Percentiles rank a stretch among this genome's conserved stretches.
phyloP scores from a whole-genome alignment of 345 rosid genomes.

The Populus tremula region DNA sequence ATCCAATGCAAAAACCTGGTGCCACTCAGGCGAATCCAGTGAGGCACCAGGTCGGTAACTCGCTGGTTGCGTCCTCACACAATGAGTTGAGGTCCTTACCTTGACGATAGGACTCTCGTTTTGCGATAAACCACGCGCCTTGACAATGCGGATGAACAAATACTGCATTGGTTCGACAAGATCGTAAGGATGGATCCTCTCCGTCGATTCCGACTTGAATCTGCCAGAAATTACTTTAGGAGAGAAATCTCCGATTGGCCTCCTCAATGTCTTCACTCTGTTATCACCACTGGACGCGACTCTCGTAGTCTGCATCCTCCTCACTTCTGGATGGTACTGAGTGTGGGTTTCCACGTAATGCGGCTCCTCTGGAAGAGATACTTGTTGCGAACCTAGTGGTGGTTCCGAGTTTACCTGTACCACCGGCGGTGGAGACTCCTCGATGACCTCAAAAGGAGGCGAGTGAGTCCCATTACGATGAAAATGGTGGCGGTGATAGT shows the following conservation, averaged over 20 bases:
- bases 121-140: slow-evolving; percentile 67
- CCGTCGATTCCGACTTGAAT: slow-evolving; percentile 33
- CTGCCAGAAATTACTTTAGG: slow-evolving; percentile 62
- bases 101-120: slow-evolving; percentile 65
- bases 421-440: slow-evolving; percentile 52
- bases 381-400: slow-evolving; percentile 1
- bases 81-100: slow-evolving; percentile 54
- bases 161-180: slow-evolving; percentile 93
- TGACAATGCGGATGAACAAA: slow-evolving; percentile 66
- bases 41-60: slow-evolving; percentile 57
- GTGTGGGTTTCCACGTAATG: slow-evolving; percentile 11
- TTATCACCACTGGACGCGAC: slow-evolving; percentile 39
- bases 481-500: not conserved
- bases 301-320: slow-evolving; percentile 60
- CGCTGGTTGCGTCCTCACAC: slow-evolving; percentile 49
- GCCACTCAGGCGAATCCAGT: slow-evolving; percentile 73
- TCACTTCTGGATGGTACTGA: slow-evolving; percentile 49
- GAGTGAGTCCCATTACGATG: slow-evolving; percentile 30
- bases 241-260: slow-evolving; percentile 58
- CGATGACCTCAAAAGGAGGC: slow-evolving; percentile 53
- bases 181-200: slow-evolving; percentile 57
- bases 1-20: slow-evolving; percentile 71
- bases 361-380: slow-evolving; percentile 23
- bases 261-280: slow-evolving; percentile 49
- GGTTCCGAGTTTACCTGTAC: slow-evolving; percentile 14